Base-by-base conservation (phyloP, 495 filamentous ascomycete genomes). In the Penicillium lagena region DNA sequence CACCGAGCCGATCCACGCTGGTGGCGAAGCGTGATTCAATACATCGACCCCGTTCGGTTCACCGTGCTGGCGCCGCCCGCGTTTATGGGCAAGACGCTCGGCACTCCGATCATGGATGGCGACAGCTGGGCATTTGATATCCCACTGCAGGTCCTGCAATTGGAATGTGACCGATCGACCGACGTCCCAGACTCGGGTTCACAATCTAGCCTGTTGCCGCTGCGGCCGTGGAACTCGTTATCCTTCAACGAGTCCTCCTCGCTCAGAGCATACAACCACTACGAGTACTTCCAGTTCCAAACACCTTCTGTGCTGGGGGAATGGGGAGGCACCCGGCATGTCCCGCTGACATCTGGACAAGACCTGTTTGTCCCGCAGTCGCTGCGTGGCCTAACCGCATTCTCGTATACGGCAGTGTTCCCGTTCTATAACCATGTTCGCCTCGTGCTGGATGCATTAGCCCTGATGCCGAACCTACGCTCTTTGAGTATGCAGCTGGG, bases 351-450 rank as follows among this genome's bases (percentile, higher is more conserved):
- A 17, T 17, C 15, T 4, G 15, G 15, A 17, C 15, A 17, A 17
- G 15, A 41, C 1, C 30, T 56, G 14, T 17, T 17, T 17, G 4
- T 17, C 15, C 35, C 54, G 2, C 17, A n/a, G 12, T 39, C 53
- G 28, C 37, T 71, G 5, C 31, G 45, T 8, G 40, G 39, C 7
- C 46, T 73, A n/a, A 55, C 50, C 1, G 52, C 52, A 7, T 65
- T 73, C 42, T 53, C 55, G 29, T 73, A 71, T 39, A 67, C 62
- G 7, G 66, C 69, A 0, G 61, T 73, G 10, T 71, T 73, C 33
- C 69, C 69, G 2, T 71, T 71, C 40, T 71, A 66, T 47, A 73
- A 70, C 29, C 67, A 71, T 33, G 59, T 68, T 15, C 58, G 68
- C 12, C 39, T 63, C 1, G 60, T 73, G 0, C 49, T 67, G 7